These are phyloP conservation scores for Aspergillus ibericus DNA, from an alignment of 2,329 filamentous ascomycete species.

Conservation along the genomic window DNA sequence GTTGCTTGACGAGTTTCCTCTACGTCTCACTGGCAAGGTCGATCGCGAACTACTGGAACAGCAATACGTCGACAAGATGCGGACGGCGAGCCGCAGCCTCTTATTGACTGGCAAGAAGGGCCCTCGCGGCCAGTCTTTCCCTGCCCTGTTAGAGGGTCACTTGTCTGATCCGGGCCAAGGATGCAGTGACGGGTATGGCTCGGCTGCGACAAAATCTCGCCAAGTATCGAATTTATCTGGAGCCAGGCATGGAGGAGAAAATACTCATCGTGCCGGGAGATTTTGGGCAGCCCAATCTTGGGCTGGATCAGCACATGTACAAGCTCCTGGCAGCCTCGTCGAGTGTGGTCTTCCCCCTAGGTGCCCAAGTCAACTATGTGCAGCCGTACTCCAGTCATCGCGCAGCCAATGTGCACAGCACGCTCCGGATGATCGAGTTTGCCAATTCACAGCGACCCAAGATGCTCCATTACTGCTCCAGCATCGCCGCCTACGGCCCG, in stretches of 20 bases:
- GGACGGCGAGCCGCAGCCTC: neutral
- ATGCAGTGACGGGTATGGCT: constrained; percentile 30
- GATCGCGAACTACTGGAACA: constrained; percentile 20
- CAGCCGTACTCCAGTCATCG: constrained; percentile 8
- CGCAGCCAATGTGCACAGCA: constrained; percentile 2
- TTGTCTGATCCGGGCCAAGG: constrained; percentile 69
- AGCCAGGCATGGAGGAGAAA: constrained; percentile 11
- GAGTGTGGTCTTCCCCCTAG: constrained; percentile 11
- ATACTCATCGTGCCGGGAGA: constrained; percentile 52
- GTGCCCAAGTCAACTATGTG: constrained; percentile 10
- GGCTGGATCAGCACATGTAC: constrained; percentile 6
- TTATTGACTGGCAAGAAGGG: neutral
- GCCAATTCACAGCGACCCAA: constrained; percentile 17
- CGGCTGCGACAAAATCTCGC: constrained; percentile 8
- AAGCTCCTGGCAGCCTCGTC: neutral
- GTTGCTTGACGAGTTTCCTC: constrained; percentile 63
- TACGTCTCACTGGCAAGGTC: constrained; percentile 74
- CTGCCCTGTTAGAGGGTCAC: constrained; percentile 51
- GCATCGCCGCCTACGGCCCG: constrained; percentile 25
- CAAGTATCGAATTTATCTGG: constrained; percentile 11
- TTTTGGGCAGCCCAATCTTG: constrained; percentile 65
- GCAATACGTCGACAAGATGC: neutral
- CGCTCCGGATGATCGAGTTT: constrained; percentile 7
- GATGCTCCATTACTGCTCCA: constrained; percentile 26
- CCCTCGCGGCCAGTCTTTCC: neutral